phyloP scores from a whole-genome alignment of 345 rosid species.

The Bruguiera parviflora region DNA sequence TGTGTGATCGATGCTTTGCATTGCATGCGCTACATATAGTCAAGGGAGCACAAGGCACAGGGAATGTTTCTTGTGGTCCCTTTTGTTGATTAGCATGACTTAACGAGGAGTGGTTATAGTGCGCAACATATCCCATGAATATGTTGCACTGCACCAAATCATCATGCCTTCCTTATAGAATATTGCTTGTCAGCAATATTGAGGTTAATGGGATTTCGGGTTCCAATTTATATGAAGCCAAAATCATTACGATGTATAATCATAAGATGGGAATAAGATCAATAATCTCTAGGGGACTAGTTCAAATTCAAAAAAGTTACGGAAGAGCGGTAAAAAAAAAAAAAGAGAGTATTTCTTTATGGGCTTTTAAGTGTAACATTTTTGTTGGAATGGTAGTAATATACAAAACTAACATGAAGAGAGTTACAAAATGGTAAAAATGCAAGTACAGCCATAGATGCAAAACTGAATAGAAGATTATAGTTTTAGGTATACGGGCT shows the following conservation, averaged over 20 bases:
- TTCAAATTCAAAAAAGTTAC: slow-evolving; percentile 19
- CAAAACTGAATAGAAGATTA: no score
- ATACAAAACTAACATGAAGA: no score
- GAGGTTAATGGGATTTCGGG: neutral
- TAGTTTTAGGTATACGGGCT: no score
- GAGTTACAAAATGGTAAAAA: no score
- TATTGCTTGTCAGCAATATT: neutral
- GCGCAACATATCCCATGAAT: slow-evolving; percentile 34
- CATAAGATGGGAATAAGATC: slow-evolving; percentile 30
- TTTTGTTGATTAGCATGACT: slow-evolving; percentile 22
- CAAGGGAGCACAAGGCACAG: slow-evolving; percentile 44
- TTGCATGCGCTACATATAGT: neutral
- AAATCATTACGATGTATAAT: slow-evolving; percentile 43
- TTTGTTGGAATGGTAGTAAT: no score
- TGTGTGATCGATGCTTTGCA: no score
- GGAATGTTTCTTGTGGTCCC: slow-evolving; percentile 44
- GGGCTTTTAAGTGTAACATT: neutral
- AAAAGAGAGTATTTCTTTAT: neutral
- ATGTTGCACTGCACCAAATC: slow-evolving; percentile 32
- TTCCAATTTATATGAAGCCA: slow-evolving; percentile 35
- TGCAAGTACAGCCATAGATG: no score
- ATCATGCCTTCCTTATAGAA: slow-evolving; percentile 15
- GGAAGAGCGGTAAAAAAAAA: neutral
- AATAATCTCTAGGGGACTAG: slow-evolving; percentile 14
- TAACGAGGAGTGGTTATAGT: slow-evolving; percentile 5